phyloP scores from a whole-genome alignment of 2,329 filamentous ascomycete genomes.

The Microdochium bolleyi region DNA sequence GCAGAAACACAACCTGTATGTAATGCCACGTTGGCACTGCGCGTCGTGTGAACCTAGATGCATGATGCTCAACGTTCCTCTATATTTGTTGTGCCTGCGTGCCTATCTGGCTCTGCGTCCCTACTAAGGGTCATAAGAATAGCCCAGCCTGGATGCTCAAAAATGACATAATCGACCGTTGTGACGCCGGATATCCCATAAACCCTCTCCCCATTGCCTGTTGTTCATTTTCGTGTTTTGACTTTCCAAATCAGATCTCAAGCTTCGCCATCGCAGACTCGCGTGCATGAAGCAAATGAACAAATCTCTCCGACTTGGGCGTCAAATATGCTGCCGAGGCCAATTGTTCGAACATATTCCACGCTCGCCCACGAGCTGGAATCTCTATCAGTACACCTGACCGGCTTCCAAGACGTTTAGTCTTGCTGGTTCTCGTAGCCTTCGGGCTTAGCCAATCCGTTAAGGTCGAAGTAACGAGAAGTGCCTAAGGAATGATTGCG shows the following conservation, averaged over 20 bases:
- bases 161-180: not conserved
- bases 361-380: not conserved
- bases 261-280: too few species aligned
- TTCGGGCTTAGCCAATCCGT: conserved; percentile 71
- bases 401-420: conserved; percentile 18
- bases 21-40: too few species aligned
- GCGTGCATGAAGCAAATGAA: too few species aligned
- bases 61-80: not conserved
- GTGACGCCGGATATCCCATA: not conserved
- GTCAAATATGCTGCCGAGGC: too few species aligned
- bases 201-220: not conserved
- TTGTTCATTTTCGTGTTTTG: conserved; percentile 2
- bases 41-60: too few species aligned
- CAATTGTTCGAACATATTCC: not conserved
- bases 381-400: not conserved
- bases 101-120: not conserved
- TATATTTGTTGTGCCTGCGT: not conserved
- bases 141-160: not conserved
- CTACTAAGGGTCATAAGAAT: not conserved
- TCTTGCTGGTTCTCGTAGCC: conserved; percentile 70
- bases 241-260: too few species aligned
- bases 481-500: conserved; percentile 50
- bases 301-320: too few species aligned
- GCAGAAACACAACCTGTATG: too few species aligned
- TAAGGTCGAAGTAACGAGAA: conserved; percentile 76